These are phyloP conservation scores for Scedosporium aurantiacum DNA, from an alignment of 2,329 filamentous ascomycete genomes.

Conservation along the genomic window DNA sequence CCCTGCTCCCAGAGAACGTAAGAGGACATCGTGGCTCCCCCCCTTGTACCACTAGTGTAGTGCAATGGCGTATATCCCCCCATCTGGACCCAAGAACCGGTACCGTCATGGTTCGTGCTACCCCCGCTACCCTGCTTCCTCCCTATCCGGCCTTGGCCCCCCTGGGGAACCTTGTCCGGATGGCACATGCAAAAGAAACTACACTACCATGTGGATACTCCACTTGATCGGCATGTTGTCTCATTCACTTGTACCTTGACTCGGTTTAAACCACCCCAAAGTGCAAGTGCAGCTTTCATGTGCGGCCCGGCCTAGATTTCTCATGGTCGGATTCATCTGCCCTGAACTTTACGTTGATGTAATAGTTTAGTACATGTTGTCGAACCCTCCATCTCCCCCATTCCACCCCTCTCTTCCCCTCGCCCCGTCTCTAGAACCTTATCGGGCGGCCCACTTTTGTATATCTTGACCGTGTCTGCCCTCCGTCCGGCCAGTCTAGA, in stretches of 20 bases:
- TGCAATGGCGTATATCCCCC: not conserved
- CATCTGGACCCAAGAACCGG: not conserved
- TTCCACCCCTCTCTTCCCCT: no score
- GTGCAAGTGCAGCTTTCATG: not conserved
- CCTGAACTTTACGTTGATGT: no score
- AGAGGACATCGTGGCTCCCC: not conserved
- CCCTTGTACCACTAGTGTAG: not conserved
- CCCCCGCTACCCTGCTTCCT: not conserved
- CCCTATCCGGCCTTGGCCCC: not conserved
- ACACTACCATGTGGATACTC: not conserved
- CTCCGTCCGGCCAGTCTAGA: not conserved
- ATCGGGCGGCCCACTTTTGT: conserved; percentile 4
- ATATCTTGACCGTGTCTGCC: conserved; percentile 5
- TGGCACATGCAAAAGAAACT: not conserved
- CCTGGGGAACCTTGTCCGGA: not conserved
- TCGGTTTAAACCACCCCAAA: not conserved
- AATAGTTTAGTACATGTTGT: not conserved
- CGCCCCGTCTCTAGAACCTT: not conserved
- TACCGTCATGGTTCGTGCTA: not conserved
- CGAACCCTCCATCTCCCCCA: not conserved
- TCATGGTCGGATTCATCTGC: not conserved
- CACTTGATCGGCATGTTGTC: conserved; percentile 5
- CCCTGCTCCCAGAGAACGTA: not conserved
- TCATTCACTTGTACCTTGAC: not conserved
- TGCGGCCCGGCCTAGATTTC: not conserved